These are phyloP conservation scores for Flaveria floridana DNA, from an alignment of 140 eudicot genomes.

Conservation along the genomic window DNA sequence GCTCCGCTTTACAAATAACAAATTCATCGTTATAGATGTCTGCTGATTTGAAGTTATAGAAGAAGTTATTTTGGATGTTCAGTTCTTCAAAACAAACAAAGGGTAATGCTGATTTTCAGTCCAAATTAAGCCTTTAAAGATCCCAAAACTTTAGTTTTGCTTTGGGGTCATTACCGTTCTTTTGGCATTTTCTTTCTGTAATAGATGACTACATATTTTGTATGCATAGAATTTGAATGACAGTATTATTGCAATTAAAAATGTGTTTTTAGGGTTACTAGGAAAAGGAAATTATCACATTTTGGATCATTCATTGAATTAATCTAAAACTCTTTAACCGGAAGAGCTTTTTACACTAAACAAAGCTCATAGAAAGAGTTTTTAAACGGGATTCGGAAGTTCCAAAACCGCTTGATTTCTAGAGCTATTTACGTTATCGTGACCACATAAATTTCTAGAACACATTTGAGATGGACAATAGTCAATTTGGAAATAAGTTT, in stretches of 20 bases:
- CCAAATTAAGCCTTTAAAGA: slow-evolving; percentile 5
- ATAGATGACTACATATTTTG: neutral
- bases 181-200: slow-evolving; percentile 2
- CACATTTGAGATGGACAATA: neutral
- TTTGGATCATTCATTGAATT: neutral
- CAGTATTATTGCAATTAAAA: neutral
- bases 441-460: neutral
- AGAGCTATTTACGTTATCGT: neutral
- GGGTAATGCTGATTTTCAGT: neutral
- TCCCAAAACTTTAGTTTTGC: slow-evolving; percentile 2
- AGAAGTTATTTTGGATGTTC: neutral
- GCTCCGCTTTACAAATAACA: neutral
- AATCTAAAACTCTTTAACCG: neutral
- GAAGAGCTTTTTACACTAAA: neutral
- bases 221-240: slow-evolving; percentile 13
- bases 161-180: neutral
- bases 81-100: neutral
- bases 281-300: too few relatives aligned
- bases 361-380: neutral
- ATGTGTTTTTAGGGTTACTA: neutral
- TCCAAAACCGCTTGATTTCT: neutral
- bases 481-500: too few relatives aligned
- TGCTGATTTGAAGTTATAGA: neutral
- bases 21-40: neutral
- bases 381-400: neutral